Conservation (phyloP, 345 rosid species). For the Acer campestre region DNA sequence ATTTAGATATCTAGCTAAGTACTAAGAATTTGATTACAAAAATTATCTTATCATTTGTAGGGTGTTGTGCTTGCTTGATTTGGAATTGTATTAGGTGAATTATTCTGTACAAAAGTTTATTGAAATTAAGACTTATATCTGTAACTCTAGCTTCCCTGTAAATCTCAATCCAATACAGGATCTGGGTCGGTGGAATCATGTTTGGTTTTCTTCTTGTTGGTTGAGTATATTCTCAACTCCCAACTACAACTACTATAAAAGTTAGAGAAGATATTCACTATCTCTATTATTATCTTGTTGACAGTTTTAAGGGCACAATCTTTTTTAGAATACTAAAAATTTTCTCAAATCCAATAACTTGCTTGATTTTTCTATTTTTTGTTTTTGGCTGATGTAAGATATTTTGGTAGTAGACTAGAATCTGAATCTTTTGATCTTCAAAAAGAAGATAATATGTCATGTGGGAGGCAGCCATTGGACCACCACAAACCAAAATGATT, state of each 20-base stretch:
- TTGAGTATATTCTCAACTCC: neutral
- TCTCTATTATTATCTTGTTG: neutral
- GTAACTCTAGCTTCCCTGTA: neutral
- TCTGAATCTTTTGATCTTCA: neutral
- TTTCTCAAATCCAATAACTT: neutral
- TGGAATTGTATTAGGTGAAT: neutral
- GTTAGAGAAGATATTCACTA: neutral
- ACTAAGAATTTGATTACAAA: neutral
- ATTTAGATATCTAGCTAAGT: neutral
- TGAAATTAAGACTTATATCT: neutral
- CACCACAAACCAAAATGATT: neutral
- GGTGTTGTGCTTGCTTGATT: neutral
- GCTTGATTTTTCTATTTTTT: too few relatives aligned
- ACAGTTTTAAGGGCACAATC: too few relatives aligned
- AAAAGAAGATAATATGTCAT: neutral
- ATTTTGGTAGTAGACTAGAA: neutral
- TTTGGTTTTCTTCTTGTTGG: neutral
- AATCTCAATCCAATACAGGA: too few relatives aligned
- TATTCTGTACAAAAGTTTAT: neutral
- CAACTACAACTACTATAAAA: neutral
- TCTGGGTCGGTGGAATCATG: neutral
- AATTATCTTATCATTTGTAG: neutral
- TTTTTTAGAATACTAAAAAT: neutral
- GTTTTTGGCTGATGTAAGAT: neutral
- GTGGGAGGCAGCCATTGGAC: slow-evolving; percentile 5